A percentile compares a stretch with the other conserved stretches of the same genome.
phyloP scores from a whole-genome alignment of 1,139 yeast species.

The Zygosaccharomyces sapae region DNA sequence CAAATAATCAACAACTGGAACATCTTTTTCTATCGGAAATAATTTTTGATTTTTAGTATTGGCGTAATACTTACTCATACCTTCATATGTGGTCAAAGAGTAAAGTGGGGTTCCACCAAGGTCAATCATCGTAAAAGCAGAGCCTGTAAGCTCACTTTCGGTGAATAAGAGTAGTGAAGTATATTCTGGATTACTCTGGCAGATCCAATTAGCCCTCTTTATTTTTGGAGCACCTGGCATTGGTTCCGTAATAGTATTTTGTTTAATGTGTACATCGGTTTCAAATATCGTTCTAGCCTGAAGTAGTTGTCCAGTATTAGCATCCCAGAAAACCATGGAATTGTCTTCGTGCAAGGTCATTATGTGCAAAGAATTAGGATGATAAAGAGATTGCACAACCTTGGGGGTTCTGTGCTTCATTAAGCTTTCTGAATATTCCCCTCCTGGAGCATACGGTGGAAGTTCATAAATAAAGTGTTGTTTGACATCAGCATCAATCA shows the following conservation, averaged over 20 bases:
- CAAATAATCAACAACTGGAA: conserved; percentile 45
- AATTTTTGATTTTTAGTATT: conserved; percentile 56
- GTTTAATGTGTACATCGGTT: conserved; percentile 56
- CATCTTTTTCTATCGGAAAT: conserved; percentile 47
- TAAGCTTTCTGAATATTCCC: conserved; percentile 38
- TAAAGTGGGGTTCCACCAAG: conserved; percentile 80
- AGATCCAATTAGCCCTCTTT: conserved; percentile 57
- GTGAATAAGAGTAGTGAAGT: conserved; percentile 73
- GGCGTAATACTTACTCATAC: conserved; percentile 73
- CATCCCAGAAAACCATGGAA: conserved; percentile 88
- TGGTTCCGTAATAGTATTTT: conserved; percentile 26
- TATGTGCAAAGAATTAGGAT: conserved; percentile 87
- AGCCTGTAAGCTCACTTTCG: conserved; percentile 50
- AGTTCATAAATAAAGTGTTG: conserved; percentile 56
- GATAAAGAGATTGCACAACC: conserved; percentile 66
- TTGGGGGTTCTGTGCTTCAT: conserved; percentile 43
- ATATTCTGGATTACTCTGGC: conserved; percentile 74
- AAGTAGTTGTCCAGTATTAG: conserved; percentile 64
- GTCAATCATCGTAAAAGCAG: conserved; percentile 60
- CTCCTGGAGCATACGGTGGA: conserved; percentile 61
- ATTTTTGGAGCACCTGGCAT: conserved; percentile 21
- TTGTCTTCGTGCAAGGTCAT: conserved; percentile 78
- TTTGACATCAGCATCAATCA: conserved; percentile 56
- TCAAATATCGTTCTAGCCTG: conserved; percentile 73
- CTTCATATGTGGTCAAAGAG: conserved; percentile 73